A percentile compares a stretch with the other conserved stretches of the same genome.
Evolutionary conservation across 192 early-diverging fungal genomes (phyloP).

Genomic region (Fimicolochytrium jonesii): DNA sequence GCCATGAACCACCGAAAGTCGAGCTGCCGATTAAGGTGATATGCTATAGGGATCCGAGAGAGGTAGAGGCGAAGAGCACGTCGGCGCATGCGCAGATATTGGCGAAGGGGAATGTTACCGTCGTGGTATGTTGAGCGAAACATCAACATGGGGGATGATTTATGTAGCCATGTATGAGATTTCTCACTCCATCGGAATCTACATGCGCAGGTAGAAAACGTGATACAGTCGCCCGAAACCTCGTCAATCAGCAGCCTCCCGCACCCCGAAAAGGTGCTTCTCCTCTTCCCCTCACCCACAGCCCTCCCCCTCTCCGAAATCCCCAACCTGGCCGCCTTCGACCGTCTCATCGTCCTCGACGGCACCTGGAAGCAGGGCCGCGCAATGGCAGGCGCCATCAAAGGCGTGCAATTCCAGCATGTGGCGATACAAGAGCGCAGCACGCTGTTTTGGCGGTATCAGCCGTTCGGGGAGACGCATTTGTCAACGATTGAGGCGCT

Average conservation of each 20-base stretch:
- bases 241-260: constrained; percentile 38
- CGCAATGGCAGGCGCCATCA: constrained; percentile 32
- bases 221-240: not conserved
- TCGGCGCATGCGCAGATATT: constrained; percentile 79
- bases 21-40: constrained; percentile 68
- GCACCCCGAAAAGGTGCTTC: constrained; percentile 62
- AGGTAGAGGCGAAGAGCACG: constrained; percentile 82
- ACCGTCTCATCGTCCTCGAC: constrained; percentile 79
- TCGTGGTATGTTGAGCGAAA: constrained; percentile 46
- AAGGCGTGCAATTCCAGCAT: constrained; percentile 47
- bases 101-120: constrained; percentile 61
- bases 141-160: no score
- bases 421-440: constrained; percentile 53
- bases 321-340: constrained; percentile 40
- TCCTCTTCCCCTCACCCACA: constrained; percentile 83
- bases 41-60: constrained; percentile 75
- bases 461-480: constrained; percentile 65
- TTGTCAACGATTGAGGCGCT: constrained; percentile 95
- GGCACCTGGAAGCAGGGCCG: constrained; percentile 92
- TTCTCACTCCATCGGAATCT: no score
- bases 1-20: constrained; percentile 54
- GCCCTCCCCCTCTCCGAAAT: constrained; percentile 61
- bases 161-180: no score
- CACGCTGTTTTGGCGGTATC: constrained; percentile 92
- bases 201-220: constrained; percentile 5